Conservation (phyloP, 805 yeast species). For the Metschnikowia cubensis region DNA sequence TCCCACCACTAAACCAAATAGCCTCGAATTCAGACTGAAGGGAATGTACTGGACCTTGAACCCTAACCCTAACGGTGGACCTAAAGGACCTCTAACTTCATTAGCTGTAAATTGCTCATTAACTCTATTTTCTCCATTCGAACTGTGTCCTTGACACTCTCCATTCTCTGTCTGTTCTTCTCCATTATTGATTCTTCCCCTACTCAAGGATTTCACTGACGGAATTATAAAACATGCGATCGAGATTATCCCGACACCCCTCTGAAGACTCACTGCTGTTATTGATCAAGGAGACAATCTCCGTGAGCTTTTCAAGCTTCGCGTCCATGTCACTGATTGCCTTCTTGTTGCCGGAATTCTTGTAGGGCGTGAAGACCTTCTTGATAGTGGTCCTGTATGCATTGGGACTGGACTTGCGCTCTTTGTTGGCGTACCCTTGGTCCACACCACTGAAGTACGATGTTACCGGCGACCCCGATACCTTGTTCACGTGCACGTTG, state of each 20-base stretch:
- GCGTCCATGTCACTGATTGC: constrained; percentile 24
- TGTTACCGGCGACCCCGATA: constrained; percentile 8
- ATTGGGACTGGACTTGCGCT: constrained; percentile 9
- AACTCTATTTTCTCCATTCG: not conserved
- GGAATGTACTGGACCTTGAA: too few species aligned
- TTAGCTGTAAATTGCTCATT: too few species aligned
- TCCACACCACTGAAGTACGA: constrained; percentile 8
- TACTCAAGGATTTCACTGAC: constrained; percentile 7
- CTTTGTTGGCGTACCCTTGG: constrained; percentile 2
- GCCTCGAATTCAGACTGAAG: too few species aligned
- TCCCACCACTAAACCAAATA: too few species aligned
- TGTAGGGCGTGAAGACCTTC: constrained; percentile 34
- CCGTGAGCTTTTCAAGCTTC: constrained; percentile 26
- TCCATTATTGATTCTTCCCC: not conserved
- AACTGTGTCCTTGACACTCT: not conserved
- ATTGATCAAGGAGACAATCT: constrained; percentile 17
- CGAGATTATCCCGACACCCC: constrained; percentile 14
- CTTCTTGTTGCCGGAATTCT: constrained; percentile 31
- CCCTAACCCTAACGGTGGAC: too few species aligned
- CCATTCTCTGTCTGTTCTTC: too few species aligned
- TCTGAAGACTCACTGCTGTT: constrained; percentile 12
- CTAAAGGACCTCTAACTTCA: too few species aligned
- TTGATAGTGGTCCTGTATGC: constrained; percentile 33
- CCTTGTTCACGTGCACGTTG: constrained; percentile 1
- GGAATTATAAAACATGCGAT: constrained; percentile 16